Evolutionary conservation across 148 eudicot genomes (phyloP).

Genomic region (Amaranthus hypochondriacus): DNA sequence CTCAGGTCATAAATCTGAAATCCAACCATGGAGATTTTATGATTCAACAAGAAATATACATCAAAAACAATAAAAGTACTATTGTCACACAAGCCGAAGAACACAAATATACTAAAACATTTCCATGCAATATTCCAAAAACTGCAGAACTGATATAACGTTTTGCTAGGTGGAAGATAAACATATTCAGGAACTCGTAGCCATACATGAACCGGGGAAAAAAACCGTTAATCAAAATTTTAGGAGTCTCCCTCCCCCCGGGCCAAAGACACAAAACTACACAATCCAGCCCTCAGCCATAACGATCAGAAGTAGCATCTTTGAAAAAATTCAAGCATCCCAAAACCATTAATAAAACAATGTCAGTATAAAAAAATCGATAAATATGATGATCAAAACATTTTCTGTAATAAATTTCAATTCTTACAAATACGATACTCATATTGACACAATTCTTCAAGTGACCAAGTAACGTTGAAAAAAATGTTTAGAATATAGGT

Average conservation of each 20-base stretch:
- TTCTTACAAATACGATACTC: too few relatives aligned
- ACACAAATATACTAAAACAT: neutral
- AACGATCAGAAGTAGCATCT: neutral
- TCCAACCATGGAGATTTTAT: neutral
- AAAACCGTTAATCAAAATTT: neutral
- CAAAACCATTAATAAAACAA: neutral
- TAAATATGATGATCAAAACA: too few relatives aligned
- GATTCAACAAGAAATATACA: neutral
- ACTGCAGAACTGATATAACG: neutral
- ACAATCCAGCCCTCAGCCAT: neutral
- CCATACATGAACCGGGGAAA: neutral
- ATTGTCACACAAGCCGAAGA: too few relatives aligned
- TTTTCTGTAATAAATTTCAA: too few relatives aligned
- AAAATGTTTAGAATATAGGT: neutral
- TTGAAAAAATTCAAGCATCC: neutral
- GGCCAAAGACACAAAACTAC: neutral
- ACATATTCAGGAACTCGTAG: neutral
- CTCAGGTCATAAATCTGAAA: constrained; percentile 33
- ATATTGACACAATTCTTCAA: too few relatives aligned
- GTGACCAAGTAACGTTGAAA: neutral
- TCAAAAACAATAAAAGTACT: neutral
- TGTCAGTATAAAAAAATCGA: neutral
- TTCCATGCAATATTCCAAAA: neutral
- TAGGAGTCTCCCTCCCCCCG: neutral
- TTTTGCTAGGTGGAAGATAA: neutral